These are phyloP conservation scores for Lathyrus sativus DNA, from an alignment of 306 rosid genomes.

Conservation along the genomic window DNA sequence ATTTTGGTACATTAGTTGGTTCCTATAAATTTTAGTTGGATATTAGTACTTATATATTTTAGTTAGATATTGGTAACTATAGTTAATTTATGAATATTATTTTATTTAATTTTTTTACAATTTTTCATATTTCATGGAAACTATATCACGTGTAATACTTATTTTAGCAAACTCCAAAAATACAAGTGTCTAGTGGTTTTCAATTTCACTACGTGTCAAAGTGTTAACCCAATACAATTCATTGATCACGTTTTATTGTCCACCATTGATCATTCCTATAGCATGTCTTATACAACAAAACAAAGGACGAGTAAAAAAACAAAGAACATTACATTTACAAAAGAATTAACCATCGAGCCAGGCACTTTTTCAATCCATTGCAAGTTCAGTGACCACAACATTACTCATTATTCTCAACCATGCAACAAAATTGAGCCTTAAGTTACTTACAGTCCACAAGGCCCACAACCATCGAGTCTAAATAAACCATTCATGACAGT, in stretches of 20 bases:
- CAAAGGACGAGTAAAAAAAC: background rate
- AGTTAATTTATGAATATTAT: too few relatives aligned
- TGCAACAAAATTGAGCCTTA: background rate
- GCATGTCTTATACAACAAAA: too few relatives aligned
- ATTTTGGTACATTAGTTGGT: background rate
- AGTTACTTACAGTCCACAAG: background rate
- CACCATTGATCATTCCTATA: background rate
- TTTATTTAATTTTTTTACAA: too few relatives aligned
- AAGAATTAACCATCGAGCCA: background rate
- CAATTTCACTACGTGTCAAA: background rate
- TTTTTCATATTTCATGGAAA: background rate
- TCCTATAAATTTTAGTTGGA: too few relatives aligned
- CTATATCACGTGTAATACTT: background rate
- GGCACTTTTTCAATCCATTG: background rate
- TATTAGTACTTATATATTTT: too few relatives aligned
- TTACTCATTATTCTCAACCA: background rate
- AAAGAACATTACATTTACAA: background rate
- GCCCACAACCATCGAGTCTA: background rate
- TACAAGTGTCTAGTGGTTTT: background rate
- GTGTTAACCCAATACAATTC: background rate
- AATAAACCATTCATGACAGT: background rate
- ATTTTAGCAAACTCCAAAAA: background rate
- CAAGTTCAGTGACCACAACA: background rate
- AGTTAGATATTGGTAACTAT: too few relatives aligned
- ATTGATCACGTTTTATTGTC: background rate